Evolutionary conservation across 768 basidiomycete genomes (phyloP).

Genomic region (Dacryopinax primogenitus): DNA sequence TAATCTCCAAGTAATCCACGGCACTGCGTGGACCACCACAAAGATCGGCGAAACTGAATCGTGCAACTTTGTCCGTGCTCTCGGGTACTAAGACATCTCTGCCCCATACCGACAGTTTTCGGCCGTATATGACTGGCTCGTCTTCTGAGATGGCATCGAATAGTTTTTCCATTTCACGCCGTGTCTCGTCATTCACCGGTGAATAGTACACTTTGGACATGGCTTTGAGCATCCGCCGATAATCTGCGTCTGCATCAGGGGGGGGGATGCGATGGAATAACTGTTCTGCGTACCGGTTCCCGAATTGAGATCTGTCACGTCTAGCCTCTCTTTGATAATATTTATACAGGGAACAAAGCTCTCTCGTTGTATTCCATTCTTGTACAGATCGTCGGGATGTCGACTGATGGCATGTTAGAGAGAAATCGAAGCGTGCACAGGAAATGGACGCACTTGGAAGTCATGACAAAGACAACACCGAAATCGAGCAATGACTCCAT

Average conservation of each 20-base stretch:
- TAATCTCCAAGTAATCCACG: slow-evolving; percentile 91
- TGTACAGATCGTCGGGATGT: slow-evolving; percentile 93
- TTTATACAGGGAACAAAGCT: slow-evolving; percentile 94
- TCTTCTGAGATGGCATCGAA: slow-evolving; percentile 56
- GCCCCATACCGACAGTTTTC: slow-evolving; percentile 78
- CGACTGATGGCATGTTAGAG: slow-evolving; percentile 42
- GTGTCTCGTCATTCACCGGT: slow-evolving; percentile 56
- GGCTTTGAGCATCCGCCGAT: slow-evolving; percentile 83
- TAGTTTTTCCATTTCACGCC: slow-evolving; percentile 65
- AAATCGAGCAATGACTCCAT: slow-evolving; percentile 74
- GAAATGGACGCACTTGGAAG: slow-evolving; percentile 70
- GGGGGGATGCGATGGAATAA: not conserved
- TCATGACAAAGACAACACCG: slow-evolving; percentile 90
- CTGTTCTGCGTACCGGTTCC: slow-evolving; percentile 53
- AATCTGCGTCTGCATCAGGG: slow-evolving; percentile 44
- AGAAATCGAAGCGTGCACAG: not conserved
- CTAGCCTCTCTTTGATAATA: slow-evolving; percentile 72
- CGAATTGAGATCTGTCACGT: slow-evolving; percentile 88
- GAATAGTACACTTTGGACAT: slow-evolving; percentile 89
- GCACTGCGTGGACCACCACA: slow-evolving; percentile 85
- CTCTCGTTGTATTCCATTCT: slow-evolving; percentile 92
- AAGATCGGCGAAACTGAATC: slow-evolving; percentile 72
- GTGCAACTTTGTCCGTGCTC: slow-evolving; percentile 66
- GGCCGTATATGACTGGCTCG: slow-evolving; percentile 46
- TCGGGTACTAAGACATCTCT: slow-evolving; percentile 66